Base-by-base conservation (phyloP, 148 eudicot genomes). In the Fagopyrum esculentum region DNA sequence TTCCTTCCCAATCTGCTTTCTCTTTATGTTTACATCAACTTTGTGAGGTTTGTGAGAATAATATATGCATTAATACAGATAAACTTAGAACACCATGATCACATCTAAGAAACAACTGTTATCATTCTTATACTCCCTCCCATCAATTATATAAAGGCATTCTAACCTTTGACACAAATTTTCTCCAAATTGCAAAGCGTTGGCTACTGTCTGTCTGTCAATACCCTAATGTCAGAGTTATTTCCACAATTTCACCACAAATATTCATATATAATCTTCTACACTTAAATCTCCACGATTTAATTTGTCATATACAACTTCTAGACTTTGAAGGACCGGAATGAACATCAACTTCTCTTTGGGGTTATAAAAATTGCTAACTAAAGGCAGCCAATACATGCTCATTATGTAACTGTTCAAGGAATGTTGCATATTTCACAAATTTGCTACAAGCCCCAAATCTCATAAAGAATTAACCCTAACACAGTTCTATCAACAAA, bases 41-140 rank as follows among this genome's bases (percentile, higher is more conserved):
- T 75, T 78, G 16, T 17, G 69, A 70, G 48, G 75, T 78, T 80
- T 89, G 96, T 92, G 71, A 66, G 71, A 40, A 66, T 66, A 43
- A 13, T 15, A 17, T 66, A 66, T 43, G 71, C 70, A 64, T 64
- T 26, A 35, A 35, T 3, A 40, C n/a, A 64, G 45, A 13, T 35
- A 11, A 66, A 40, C 17, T 17, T 66, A n/a, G 6, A 66, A 40
- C 43, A 40, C 17, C 71, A 66, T 12, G 69, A 12, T 35, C 71
- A 15, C n/a, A 22, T 66, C 35, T 10, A 2, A 29, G 10, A 19
- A 59, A 22, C 3, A 60, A 11, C 30, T 35, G 29, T 30, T 4
- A 10, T 49, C 52, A 49, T 49, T 12, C 12, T 35, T 35, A 35
- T 35, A 35, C 40, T 35, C 40, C 40, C 40, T 35, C 40, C 40